Percentiles rank a stretch among this genome's conserved stretches.
These are phyloP conservation scores for Phytophthora sojae DNA, from an alignment of 352 stramenopile genomes.

Conservation along the genomic window DNA sequence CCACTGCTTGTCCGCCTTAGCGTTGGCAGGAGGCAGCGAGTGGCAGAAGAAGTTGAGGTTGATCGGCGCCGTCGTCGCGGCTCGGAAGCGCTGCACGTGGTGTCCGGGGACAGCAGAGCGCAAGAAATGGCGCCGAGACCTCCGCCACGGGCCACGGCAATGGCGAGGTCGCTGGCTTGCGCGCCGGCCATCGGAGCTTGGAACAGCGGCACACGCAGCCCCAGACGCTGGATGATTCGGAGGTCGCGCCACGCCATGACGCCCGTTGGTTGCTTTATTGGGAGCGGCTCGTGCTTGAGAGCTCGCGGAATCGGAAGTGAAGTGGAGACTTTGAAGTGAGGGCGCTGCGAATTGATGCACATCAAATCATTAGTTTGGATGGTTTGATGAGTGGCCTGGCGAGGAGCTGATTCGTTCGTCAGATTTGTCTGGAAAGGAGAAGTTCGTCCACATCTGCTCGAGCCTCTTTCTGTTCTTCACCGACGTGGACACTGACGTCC, in stretches of 20 bases:
- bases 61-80: constrained; percentile 41
- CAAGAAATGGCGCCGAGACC: constrained; percentile 62
- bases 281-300: not conserved
- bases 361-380: too few species aligned
- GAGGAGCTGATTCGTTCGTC: constrained; percentile 14
- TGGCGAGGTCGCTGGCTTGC: constrained; percentile 42
- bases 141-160: constrained; percentile 38
- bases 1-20: constrained; percentile 38
- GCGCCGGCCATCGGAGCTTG: constrained; percentile 65
- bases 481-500: too few species aligned
- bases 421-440: too few species aligned
- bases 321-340: too few species aligned
- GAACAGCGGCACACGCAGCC: constrained; percentile 41
- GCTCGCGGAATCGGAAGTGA: too few species aligned
- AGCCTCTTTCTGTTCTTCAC: too few species aligned
- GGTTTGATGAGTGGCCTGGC: constrained; percentile 23
- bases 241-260: constrained; percentile 38
- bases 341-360: too few species aligned
- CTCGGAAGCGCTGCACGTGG: constrained; percentile 44
- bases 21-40: constrained; percentile 16
- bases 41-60: constrained; percentile 79
- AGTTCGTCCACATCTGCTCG: too few species aligned
- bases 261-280: not conserved
- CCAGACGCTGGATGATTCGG: constrained; percentile 29
- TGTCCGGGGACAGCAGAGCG: constrained; percentile 37